Percentiles rank a stretch among this genome's conserved stretches.
These are phyloP conservation scores for Penicillium ucsense DNA, from an alignment of 495 filamentous ascomycete species.

Conservation along the genomic window DNA sequence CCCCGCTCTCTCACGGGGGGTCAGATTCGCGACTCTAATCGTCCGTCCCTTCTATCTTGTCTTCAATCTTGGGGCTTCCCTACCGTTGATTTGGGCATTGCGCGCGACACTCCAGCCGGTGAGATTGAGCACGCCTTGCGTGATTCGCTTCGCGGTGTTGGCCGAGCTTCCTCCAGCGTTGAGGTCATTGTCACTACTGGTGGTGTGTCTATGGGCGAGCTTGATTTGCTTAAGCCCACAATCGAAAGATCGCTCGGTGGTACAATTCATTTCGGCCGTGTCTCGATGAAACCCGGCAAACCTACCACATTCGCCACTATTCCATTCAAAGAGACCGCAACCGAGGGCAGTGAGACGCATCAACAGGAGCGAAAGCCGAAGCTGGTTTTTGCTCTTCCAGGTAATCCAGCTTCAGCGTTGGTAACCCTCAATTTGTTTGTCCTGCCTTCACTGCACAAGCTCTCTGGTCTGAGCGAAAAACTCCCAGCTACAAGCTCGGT, in stretches of 20 bases:
- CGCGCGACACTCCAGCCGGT: conserved; percentile 60
- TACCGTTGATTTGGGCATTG: conserved; percentile 79
- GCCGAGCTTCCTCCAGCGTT: conserved; percentile 28
- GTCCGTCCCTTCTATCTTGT: conserved; percentile 73
- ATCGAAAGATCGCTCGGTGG: conserved; percentile 85
- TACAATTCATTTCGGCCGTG: conserved; percentile 93
- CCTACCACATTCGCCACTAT: conserved; percentile 95
- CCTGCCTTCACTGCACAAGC: conserved; percentile 71
- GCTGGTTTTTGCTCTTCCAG: conserved; percentile 83
- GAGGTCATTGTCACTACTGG: conserved; percentile 89
- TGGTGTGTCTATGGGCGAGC: conserved; percentile 96
- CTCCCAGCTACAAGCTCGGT: conserved; percentile 13
- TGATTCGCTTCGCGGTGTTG: conserved; percentile 51
- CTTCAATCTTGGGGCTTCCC: conserved; percentile 68
- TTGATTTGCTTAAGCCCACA: conserved; percentile 93
- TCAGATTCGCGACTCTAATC: conserved; percentile 88
- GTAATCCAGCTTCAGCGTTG: conserved; percentile 87
- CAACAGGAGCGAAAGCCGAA: conserved; percentile 51
- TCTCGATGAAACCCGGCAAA: conserved; percentile 96
- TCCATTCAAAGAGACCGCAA: conserved; percentile 40
- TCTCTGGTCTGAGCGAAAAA: conserved; percentile 34
- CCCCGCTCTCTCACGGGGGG: conserved; percentile 56
- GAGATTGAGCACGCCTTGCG: conserved; percentile 69
- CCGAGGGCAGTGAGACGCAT: not conserved
- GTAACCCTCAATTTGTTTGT: conserved; percentile 94